Conservation (phyloP, 23 red algal species). For the Gracilaria domingensis region DNA sequence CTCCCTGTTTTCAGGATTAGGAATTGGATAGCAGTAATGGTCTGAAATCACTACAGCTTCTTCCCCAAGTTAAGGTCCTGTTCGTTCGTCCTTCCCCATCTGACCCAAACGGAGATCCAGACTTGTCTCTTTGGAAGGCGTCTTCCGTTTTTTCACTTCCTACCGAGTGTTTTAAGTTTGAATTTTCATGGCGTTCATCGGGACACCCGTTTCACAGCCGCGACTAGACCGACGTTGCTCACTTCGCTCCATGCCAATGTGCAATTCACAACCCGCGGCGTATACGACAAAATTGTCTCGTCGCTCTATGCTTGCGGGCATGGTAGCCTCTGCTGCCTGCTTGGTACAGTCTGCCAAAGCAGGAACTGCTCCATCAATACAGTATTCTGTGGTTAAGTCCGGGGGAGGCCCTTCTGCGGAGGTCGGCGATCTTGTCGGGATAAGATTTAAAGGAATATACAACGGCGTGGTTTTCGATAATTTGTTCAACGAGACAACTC, state of each 20-base stretch:
- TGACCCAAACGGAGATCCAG: neutral
- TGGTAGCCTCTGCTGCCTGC: neutral
- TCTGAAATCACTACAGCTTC: too few species aligned
- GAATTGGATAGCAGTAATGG: too few species aligned
- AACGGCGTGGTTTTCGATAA: constrained; percentile 96
- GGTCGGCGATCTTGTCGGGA: constrained; percentile 90
- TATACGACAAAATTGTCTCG: neutral
- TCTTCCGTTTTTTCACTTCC: neutral
- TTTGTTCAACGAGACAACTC: constrained; percentile 72
- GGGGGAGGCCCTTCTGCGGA: constrained; percentile 45
- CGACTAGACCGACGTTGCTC: neutral
- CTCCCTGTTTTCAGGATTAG: too few species aligned
- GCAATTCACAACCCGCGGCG: neutral
- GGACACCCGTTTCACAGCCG: neutral
- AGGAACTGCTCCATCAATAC: neutral
- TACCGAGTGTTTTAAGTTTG: neutral
- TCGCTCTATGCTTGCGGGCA: neutral
- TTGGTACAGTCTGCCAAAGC: neutral
- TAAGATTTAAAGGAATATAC: constrained; percentile 88
- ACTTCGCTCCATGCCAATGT: neutral
- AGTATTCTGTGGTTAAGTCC: constrained; percentile 46
- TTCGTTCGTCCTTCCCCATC: too few species aligned
- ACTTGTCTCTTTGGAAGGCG: neutral
- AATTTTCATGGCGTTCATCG: neutral
- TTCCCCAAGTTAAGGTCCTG: too few species aligned